Percentiles rank a stretch among this genome's conserved stretches.
These are phyloP conservation scores for Leccinellum luteum DNA, from an alignment of 768 basidiomycete genomes.

Conservation along the genomic window DNA sequence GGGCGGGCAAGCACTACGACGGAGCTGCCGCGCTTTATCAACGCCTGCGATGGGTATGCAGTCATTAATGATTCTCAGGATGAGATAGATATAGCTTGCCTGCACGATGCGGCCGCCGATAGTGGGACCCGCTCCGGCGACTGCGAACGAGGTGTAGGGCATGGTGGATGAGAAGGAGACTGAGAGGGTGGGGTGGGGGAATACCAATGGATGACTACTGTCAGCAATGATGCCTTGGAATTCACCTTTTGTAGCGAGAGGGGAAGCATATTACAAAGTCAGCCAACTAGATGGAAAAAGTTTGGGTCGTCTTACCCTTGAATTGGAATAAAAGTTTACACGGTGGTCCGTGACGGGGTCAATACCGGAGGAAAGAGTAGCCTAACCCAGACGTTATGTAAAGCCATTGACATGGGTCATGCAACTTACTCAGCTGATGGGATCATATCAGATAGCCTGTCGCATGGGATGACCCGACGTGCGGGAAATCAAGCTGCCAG, in stretches of 20 bases:
- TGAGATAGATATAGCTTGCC: conserved; percentile 6
- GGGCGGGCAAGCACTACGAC: conserved; percentile 26
- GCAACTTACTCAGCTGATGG: too few species aligned
- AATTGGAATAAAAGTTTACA: not conserved
- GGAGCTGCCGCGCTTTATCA: conserved; percentile 19
- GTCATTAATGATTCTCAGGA: not conserved
- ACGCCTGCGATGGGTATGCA: conserved; percentile 17
- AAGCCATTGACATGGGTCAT: too few species aligned
- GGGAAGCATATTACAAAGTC: not conserved
- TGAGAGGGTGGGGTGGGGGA: not conserved
- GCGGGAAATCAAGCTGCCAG: too few species aligned
- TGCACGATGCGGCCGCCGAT: conserved; percentile 34
- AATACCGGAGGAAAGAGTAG: too few species aligned
- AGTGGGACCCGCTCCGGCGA: conserved; percentile 35
- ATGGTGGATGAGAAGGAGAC: conserved; percentile 9
- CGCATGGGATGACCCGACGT: too few species aligned
- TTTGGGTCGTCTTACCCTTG: not conserved
- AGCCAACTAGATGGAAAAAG: not conserved
- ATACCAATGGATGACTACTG: not conserved
- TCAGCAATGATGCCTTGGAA: not conserved
- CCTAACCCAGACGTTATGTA: too few species aligned
- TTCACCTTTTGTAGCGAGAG: not conserved
- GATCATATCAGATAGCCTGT: too few species aligned
- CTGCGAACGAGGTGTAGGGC: conserved; percentile 36
- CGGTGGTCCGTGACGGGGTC: not conserved